These are phyloP conservation scores for Herpotrichia juniperi DNA, from an alignment of 2,329 filamentous ascomycete genomes.

Conservation along the genomic window DNA sequence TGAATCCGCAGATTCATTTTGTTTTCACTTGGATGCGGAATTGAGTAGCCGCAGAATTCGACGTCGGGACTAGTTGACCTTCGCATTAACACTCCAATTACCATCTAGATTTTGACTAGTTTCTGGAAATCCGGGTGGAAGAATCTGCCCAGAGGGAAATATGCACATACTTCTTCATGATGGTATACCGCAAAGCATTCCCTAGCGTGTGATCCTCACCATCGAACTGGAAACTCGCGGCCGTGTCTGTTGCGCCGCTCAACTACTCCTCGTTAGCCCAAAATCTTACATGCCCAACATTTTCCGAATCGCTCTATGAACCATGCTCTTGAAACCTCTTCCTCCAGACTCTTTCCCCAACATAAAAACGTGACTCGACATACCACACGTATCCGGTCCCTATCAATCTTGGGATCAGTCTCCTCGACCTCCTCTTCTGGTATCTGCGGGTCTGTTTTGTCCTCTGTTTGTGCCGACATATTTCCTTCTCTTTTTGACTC, in stretches of 20 bases:
- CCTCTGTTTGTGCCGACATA: background rate
- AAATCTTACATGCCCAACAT: background rate
- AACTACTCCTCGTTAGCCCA: conserved; percentile 61
- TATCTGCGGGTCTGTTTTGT: conserved; percentile 29
- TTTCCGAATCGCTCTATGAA: background rate
- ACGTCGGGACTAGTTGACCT: conserved; percentile 75
- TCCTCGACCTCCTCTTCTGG: conserved; percentile 41
- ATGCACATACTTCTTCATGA: conserved; percentile 93
- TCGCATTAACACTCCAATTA: background rate
- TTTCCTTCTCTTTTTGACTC: no score
- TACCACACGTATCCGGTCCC: conserved; percentile 54
- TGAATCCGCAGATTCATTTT: conserved; percentile 99
- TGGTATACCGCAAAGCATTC: conserved; percentile 90
- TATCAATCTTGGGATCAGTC: conserved; percentile 30
- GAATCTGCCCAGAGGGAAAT: background rate
- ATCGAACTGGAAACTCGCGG: conserved; percentile 93
- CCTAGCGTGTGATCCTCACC: conserved; percentile 95
- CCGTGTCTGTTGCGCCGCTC: conserved; percentile 80
- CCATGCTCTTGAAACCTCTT: background rate
- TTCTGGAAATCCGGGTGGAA: no score
- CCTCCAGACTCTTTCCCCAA: background rate
- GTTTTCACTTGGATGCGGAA: conserved; percentile 92
- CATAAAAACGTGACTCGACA: conserved; percentile 14
- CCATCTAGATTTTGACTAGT: no score
- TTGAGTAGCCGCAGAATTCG: conserved; percentile 97